Percentiles rank a stretch among this genome's conserved stretches.
Evolutionary conservation across 2,329 filamentous ascomycete genomes (phyloP).

Genomic region (Trematosphaeria pertusa): DNA sequence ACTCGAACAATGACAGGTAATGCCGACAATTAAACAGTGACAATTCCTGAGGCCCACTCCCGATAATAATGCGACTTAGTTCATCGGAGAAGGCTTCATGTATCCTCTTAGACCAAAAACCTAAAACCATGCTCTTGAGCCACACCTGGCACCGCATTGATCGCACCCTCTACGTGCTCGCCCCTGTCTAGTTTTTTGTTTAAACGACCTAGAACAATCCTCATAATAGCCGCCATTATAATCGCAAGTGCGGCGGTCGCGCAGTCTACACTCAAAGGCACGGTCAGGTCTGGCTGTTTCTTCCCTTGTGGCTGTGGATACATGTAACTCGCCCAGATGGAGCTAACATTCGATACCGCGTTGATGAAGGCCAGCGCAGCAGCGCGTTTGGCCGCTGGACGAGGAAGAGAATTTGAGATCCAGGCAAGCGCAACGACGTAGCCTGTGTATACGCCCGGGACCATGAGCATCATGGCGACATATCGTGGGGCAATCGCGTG

Average conservation of each 20-base stretch:
- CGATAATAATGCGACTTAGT: too few relatives aligned
- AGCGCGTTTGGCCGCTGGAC: conserved; percentile 77
- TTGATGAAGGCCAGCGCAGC: conserved; percentile 79
- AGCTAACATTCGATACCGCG: conserved; percentile 71
- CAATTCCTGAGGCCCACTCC: too few relatives aligned
- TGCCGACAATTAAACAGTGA: too few relatives aligned
- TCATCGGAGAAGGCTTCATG: neutral
- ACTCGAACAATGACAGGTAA: too few relatives aligned
- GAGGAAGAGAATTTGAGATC: conserved; percentile 78
- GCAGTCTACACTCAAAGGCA: conserved; percentile 74
- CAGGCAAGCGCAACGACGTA: conserved; percentile 72
- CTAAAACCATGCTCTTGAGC: conserved; percentile 69
- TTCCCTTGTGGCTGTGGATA: conserved; percentile 60
- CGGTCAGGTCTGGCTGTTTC: conserved; percentile 48
- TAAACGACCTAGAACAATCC: conserved; percentile 67
- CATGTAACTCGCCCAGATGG: conserved; percentile 74
- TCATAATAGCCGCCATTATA: conserved; percentile 66
- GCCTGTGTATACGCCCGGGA: conserved; percentile 65
- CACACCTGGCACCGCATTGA: conserved; percentile 63
- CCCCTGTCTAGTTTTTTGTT: conserved; percentile 75
- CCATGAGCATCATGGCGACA: conserved; percentile 75
- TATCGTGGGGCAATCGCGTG: conserved; percentile 68
- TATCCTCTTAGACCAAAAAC: conserved; percentile 61
- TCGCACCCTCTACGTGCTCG: conserved; percentile 59
- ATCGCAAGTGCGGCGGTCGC: conserved; percentile 70